Evolutionary conservation across 192 early-diverging fungal genomes (phyloP).

Genomic region (Coemansia sp.): DNA sequence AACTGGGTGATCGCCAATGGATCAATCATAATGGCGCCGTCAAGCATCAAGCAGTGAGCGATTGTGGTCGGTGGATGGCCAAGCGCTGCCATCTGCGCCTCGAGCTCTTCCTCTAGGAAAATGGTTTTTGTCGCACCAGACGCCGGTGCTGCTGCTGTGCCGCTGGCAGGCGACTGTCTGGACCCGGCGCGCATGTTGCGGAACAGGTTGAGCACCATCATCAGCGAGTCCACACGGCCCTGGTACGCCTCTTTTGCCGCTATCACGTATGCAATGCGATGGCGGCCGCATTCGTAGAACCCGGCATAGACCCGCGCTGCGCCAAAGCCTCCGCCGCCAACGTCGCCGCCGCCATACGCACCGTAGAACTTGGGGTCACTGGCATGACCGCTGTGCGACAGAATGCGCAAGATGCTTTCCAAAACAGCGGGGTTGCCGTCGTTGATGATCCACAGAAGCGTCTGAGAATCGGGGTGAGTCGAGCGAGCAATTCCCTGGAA

Average conservation of each 20-base stretch:
- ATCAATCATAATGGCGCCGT: conserved; percentile 41
- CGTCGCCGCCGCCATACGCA: conserved; percentile 33
- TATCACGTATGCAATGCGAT: conserved; percentile 90
- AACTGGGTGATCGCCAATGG: conserved; percentile 49
- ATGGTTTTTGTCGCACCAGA: conserved; percentile 21
- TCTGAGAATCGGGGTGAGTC: conserved; percentile 39
- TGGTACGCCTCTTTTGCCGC: conserved; percentile 71
- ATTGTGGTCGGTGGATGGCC: conserved; percentile 26
- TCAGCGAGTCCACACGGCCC: conserved; percentile 50
- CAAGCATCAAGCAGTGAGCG: conserved; percentile 39
- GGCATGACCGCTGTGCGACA: conserved; percentile 35
- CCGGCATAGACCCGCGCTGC: conserved; percentile 80
- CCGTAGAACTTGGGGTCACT: conserved; percentile 53
- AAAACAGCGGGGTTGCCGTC: conserved; percentile 38
- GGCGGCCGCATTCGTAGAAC: conserved; percentile 84
- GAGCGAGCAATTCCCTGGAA: conserved; percentile 47
- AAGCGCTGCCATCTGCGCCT: conserved; percentile 35
- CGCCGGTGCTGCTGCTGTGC: conserved; percentile 7
- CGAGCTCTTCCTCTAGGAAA: conserved; percentile 52
- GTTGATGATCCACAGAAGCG: conserved; percentile 47
- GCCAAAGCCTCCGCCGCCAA: conserved; percentile 28
- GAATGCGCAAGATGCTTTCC: conserved; percentile 27
- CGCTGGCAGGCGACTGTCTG: neutral
- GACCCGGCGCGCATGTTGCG: conserved; percentile 24
- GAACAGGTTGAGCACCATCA: conserved; percentile 52